phyloP scores from a whole-genome alignment of 352 stramenopile species.

The Thraustochytrium sp. region DNA sequence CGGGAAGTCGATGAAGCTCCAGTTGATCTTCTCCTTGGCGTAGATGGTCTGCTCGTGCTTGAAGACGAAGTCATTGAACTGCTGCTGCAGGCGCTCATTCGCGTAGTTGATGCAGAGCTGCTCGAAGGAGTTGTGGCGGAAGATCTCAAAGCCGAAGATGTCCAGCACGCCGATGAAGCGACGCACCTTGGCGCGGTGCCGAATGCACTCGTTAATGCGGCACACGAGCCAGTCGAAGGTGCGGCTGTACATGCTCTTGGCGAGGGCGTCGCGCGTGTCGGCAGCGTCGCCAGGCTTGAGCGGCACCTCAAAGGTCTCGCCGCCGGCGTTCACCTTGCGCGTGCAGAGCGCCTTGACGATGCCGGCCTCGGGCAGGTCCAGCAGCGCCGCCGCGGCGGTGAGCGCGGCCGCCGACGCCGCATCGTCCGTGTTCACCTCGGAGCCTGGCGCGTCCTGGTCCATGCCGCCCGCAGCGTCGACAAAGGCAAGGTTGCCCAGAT shows the following conservation, averaged over 20 bases:
- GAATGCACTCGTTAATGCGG: constrained; percentile 42
- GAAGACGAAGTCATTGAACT: constrained; percentile 77
- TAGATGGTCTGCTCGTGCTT: constrained; percentile 76
- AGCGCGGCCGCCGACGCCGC: not conserved
- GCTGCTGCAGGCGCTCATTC: constrained; percentile 73
- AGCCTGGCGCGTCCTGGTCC: not conserved
- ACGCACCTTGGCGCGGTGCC: not conserved
- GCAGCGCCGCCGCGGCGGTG: not conserved
- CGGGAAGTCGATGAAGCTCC: constrained; percentile 61
- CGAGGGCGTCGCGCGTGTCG: constrained; percentile 12
- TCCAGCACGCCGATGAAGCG: constrained; percentile 81
- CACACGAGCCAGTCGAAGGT: constrained; percentile 91
- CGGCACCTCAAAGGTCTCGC: constrained; percentile 33
- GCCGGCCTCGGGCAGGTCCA: not conserved
- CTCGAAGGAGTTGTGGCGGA: constrained; percentile 85
- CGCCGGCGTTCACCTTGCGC: constrained; percentile 29
- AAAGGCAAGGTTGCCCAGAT: constrained; percentile 83
- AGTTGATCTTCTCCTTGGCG: constrained; percentile 61
- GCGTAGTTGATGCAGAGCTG: constrained; percentile 84
- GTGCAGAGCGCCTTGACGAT: constrained; percentile 27
- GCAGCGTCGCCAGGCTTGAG: not conserved
- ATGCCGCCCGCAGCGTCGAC: not conserved
- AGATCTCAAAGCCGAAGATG: constrained; percentile 90
- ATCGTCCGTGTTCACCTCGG: not conserved
- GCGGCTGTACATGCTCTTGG: constrained; percentile 77